phyloP scores from a whole-genome alignment of 306 rosid species.

The Fragaria iinumae region DNA sequence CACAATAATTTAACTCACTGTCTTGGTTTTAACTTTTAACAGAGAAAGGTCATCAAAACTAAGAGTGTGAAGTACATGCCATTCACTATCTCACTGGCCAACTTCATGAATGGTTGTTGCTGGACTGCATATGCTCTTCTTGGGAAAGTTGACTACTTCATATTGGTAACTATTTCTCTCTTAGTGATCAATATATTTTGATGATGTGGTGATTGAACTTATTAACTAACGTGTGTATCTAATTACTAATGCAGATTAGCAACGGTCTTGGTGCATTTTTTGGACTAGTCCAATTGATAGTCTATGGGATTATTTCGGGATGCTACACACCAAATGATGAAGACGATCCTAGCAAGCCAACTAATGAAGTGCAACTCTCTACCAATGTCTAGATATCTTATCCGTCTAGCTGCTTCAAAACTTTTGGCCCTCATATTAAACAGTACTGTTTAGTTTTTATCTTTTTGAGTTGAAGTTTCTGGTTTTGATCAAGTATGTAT shows the following conservation, averaged over 20 bases:
- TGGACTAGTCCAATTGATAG: constrained; percentile 50
- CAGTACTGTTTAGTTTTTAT: neutral
- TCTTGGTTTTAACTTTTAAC: neutral
- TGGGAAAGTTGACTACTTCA: constrained; percentile 42
- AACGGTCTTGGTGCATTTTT: constrained; percentile 57
- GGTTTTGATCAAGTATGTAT: neutral
- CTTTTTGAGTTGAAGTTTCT: neutral
- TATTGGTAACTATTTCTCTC: constrained; percentile 40
- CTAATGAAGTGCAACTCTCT: constrained; percentile 37
- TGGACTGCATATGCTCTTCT: constrained; percentile 82
- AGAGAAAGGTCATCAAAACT: constrained; percentile 54
- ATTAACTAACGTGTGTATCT: neutral
- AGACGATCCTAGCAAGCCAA: constrained; percentile 12
- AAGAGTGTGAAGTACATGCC: constrained; percentile 84
- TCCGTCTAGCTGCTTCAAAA: neutral
- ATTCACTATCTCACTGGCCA: constrained; percentile 65
- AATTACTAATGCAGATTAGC: constrained; percentile 44
- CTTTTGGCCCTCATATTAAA: neutral
- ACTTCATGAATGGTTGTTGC: constrained; percentile 54
- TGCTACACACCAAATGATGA: constrained; percentile 29
- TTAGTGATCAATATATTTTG: neutral
- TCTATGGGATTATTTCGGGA: constrained; percentile 30
- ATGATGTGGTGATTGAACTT: neutral
- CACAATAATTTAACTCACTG: neutral
- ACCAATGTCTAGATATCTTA: constrained; percentile 9